phyloP scores from a whole-genome alignment of 495 filamentous ascomycete genomes.

The Xylaria intraflava region DNA sequence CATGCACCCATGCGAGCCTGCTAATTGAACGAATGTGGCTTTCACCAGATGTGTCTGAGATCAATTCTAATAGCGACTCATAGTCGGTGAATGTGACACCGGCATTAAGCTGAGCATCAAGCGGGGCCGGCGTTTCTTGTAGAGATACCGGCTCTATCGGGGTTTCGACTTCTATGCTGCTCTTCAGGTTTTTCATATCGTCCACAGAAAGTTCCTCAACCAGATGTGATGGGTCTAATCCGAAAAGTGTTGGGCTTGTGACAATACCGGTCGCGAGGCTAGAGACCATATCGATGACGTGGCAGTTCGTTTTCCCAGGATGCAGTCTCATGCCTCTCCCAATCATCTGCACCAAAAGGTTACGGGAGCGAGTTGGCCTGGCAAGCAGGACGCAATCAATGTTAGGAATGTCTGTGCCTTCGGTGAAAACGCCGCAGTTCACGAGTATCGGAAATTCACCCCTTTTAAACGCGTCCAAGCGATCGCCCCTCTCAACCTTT shows the following conservation, averaged over 20 bases:
- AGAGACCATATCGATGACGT: conserved; percentile 94
- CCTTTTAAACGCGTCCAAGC: conserved; percentile 64
- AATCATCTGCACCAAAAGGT: conserved; percentile 95
- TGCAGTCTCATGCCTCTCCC: conserved; percentile 83
- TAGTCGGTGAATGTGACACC: conserved; percentile 77
- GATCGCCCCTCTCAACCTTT: conserved; percentile 54
- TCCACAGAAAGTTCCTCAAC: conserved; percentile 54
- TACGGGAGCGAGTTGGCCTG: conserved; percentile 80
- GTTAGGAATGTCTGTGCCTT: conserved; percentile 95
- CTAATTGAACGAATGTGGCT: conserved; percentile 71
- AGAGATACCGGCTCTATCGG: conserved; percentile 18
- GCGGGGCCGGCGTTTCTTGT: not conserved
- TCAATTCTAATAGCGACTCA: conserved; percentile 77
- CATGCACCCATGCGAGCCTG: conserved; percentile 69
- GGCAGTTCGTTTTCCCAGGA: conserved; percentile 78
- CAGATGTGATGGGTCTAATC: conserved; percentile 78
- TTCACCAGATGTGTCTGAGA: conserved; percentile 74
- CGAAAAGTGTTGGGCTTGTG: conserved; percentile 87
- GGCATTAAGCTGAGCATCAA: conserved; percentile 5
- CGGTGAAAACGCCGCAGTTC: conserved; percentile 95
- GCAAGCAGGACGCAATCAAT: conserved; percentile 91
- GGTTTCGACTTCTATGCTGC: conserved; percentile 36
- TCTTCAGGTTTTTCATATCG: conserved; percentile 49
- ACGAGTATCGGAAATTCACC: conserved; percentile 81
- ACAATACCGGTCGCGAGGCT: conserved; percentile 73